A percentile compares a stretch with the other conserved stretches of the same genome.
Conservation (phyloP, 352 stramenopile species). For the Phytopythium montanum region DNA sequence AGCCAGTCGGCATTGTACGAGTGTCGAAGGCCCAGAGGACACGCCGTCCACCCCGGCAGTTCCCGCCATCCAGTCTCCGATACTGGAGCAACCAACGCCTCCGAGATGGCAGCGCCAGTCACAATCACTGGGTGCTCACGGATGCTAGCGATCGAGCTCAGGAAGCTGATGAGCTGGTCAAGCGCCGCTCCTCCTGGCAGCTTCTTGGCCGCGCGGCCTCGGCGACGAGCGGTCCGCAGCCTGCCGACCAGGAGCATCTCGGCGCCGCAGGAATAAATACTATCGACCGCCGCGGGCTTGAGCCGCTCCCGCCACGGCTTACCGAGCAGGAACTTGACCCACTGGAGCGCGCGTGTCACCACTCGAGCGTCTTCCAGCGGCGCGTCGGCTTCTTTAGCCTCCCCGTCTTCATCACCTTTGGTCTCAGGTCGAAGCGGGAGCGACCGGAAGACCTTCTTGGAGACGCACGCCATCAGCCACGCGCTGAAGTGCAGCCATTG, state of each 20-base stretch:
- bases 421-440: conserved; percentile 13
- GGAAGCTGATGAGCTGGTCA: conserved; percentile 29
- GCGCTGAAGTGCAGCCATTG: conserved; percentile 49
- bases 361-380: conserved; percentile 9
- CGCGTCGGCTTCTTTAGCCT: background rate
- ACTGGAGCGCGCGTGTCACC: conserved; percentile 37
- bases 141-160: conserved; percentile 48
- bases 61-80: conserved; percentile 23
- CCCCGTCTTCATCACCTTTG: conserved; percentile 2
- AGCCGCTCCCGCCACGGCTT: conserved; percentile 66
- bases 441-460: conserved; percentile 37
- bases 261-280: conserved; percentile 55
- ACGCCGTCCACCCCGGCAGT: conserved; percentile 36
- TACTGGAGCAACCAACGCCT: conserved; percentile 9
- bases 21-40: conserved; percentile 41
- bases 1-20: conserved; percentile 18
- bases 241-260: conserved; percentile 44
- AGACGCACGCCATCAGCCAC: conserved; percentile 44
- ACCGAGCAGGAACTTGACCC: conserved; percentile 60
- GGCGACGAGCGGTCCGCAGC: conserved; percentile 15
- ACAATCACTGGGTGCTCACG: conserved; percentile 37
- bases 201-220: background rate
- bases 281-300: conserved; percentile 53
- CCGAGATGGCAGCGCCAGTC: conserved; percentile 19
- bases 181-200: conserved; percentile 11